Base-by-base conservation (phyloP, 345 rosid genomes). In the Salix viminalis region DNA sequence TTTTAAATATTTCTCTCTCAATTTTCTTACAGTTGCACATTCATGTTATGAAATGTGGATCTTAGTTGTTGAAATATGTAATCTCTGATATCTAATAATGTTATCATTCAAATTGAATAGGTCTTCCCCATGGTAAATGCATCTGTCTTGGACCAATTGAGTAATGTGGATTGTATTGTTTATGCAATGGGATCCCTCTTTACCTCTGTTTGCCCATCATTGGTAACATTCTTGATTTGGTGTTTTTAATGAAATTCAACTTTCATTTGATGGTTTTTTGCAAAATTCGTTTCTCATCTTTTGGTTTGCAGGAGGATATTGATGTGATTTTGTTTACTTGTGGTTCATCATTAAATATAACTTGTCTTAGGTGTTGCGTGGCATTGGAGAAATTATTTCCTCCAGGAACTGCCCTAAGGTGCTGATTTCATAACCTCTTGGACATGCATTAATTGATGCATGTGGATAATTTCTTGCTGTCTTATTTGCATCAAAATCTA, bases 101-200 rank as follows among this genome's bases (percentile, higher is more conserved):
- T 64, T 67, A 16, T 42, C 26, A 9, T 58, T 76, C 64, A 76
- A 44, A 62, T 77, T 74, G 77, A 76, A 46, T 78, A 94, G 98
- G 97, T 94, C 76, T 92, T 90, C 77, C 99, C 99, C 56, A 69
- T 88, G 9, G 91, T 82, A 39, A 95, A 95, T 77, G 87, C 89
- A 74, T 83, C 89, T 61, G 97, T 90, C 62, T 82, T 92, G 84
- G 97, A 95, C 72, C 97, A 91, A 87, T 84, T 95, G 80, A 85
- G 79, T 62, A 84, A 79, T 15, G 97, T 93, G 72, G 96, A 93
- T 78, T 91, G 97, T 86, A 87, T 95, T 74, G 84, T 95, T 79
- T 95, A 95, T 85, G 94, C 97, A 44, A 95, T 95, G 99, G 99
- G 97, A 34, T 95, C 99, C 48, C 87, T 95, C n/a, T 95, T 95